phyloP scores from a whole-genome alignment of 2,329 filamentous ascomycete species.

The Seiridium cupressi region DNA sequence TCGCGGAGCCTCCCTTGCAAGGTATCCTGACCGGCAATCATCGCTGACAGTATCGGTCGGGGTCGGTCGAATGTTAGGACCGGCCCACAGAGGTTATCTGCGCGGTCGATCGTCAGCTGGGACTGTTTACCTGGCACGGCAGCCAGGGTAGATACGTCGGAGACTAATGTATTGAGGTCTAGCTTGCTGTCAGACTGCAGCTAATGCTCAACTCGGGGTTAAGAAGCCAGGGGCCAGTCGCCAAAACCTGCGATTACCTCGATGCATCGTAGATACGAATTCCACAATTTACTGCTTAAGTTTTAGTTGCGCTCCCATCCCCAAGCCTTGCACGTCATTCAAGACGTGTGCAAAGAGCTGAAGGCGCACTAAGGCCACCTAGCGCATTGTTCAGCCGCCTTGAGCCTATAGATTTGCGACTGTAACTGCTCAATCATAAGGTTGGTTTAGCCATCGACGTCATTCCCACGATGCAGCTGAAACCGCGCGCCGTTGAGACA shows the following conservation, averaged over 20 bases:
- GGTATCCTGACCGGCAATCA: too few relatives aligned
- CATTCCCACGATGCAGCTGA: slow-evolving; percentile 1
- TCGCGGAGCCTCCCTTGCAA: too few relatives aligned
- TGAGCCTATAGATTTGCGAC: not conserved
- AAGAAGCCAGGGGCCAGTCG: not conserved
- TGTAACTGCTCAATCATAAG: not conserved
- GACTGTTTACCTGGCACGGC: too few relatives aligned
- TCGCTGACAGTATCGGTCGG: too few relatives aligned
- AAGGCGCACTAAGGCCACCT: not conserved
- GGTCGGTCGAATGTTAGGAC: too few relatives aligned
- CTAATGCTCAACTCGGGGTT: not conserved
- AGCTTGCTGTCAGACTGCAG: not conserved
- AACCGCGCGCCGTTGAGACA: not conserved
- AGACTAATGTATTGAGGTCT: not conserved
- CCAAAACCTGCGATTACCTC: not conserved
- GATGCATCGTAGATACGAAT: not conserved
- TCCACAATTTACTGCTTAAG: not conserved
- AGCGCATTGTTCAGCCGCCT: not conserved
- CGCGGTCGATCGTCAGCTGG: too few relatives aligned
- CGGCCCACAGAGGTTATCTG: too few relatives aligned
- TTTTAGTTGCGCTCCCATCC: not conserved
- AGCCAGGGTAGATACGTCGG: too few relatives aligned
- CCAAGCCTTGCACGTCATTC: not conserved
- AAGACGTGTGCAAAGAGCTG: not conserved
- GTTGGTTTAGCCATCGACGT: slow-evolving; percentile 6